Conservation (phyloP, 1,139 yeast genomes). For the Sugiyamaella pinicola region DNA sequence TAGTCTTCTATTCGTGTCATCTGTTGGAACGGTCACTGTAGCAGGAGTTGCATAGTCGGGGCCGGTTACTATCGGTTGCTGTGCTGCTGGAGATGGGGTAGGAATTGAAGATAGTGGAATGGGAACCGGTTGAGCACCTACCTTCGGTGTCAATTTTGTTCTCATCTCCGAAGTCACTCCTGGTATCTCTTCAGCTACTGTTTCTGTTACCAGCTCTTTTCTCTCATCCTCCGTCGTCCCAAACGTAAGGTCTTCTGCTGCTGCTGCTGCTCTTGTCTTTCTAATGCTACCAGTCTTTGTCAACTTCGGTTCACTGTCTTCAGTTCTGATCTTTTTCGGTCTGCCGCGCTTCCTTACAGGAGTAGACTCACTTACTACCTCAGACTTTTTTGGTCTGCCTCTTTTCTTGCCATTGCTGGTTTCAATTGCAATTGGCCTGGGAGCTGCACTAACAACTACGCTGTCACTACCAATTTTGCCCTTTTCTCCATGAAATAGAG, state of each 20-base stretch:
- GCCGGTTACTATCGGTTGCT: too few relatives aligned
- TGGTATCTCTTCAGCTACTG: too few relatives aligned
- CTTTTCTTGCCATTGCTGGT: slow-evolving; percentile 30
- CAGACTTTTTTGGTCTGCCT: slow-evolving; percentile 39
- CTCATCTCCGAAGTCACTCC: too few relatives aligned
- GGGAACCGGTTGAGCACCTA: too few relatives aligned
- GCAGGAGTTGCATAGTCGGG: not conserved
- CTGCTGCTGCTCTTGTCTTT: not conserved
- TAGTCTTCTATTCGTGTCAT: not conserved
- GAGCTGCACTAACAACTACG: slow-evolving; percentile 14
- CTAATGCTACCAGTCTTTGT: not conserved
- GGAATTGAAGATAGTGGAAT: too few relatives aligned
- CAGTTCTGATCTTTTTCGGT: slow-evolving; percentile 10
- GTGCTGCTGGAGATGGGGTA: too few relatives aligned
- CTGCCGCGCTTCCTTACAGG: slow-evolving; percentile 20
- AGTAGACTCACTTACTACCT: not conserved
- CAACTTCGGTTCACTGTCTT: not conserved
- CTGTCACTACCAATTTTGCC: slow-evolving; percentile 10
- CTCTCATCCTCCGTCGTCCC: not conserved
- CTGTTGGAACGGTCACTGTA: not conserved
- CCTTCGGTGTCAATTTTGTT: too few relatives aligned
- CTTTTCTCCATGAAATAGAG: slow-evolving; percentile 34
- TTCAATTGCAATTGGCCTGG: slow-evolving; percentile 18
- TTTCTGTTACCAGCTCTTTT: too few relatives aligned
- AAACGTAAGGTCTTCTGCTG: not conserved